Evolutionary conservation across 1,139 yeast genomes (phyloP).

Genomic region (Pichia sp.): DNA sequence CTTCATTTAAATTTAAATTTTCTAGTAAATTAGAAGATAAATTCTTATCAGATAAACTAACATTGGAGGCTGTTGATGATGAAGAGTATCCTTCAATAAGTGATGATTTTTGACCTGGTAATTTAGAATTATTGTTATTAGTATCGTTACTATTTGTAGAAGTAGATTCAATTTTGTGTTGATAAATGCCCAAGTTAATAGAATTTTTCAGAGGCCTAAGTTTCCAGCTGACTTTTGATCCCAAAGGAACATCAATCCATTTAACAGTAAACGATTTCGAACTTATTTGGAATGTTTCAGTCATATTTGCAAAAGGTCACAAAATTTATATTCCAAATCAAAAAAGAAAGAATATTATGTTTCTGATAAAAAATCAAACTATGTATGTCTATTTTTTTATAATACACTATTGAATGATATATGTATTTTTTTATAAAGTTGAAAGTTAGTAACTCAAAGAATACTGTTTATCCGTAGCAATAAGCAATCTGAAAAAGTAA

Average conservation of each 20-base stretch:
- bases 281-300: conserved; percentile 73
- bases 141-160: too few relatives aligned
- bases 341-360: too few relatives aligned
- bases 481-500: too few relatives aligned
- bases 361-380: too few relatives aligned
- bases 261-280: conserved; percentile 83
- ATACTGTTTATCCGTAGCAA: too few relatives aligned
- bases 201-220: conserved; percentile 79
- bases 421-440: too few relatives aligned
- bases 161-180: conserved; percentile 32
- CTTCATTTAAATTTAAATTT: conserved; percentile 24
- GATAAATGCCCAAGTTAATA: conserved; percentile 60
- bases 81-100: background rate
- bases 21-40: conserved; percentile 11
- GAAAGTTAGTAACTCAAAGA: too few relatives aligned
- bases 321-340: too few relatives aligned
- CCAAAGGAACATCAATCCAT: conserved; percentile 77
- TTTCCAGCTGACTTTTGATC: conserved; percentile 67
- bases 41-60: too few relatives aligned
- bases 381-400: too few relatives aligned
- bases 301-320: conserved; percentile 41
- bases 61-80: background rate
- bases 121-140: background rate
- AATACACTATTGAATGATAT: too few relatives aligned
- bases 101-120: background rate